Evolutionary conservation across 2,329 filamentous ascomycete species (phyloP), one percentile per base, ranked within the genome.

Genomic region (Fusarium anguioides): DNA sequence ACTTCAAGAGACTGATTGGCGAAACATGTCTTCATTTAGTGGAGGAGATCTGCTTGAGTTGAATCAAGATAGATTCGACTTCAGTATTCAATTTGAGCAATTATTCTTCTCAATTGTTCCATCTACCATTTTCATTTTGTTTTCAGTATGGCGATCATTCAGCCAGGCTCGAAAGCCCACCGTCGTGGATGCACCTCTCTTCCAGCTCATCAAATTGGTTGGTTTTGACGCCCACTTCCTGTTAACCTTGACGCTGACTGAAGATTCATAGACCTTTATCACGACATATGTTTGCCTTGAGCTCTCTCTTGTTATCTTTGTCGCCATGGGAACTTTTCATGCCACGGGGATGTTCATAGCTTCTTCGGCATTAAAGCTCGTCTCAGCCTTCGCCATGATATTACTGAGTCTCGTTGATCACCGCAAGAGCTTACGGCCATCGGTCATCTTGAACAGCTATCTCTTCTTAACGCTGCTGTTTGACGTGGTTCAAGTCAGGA

Each of bases 1-100:
- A 12, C 27, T 12, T 29, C 3, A 11, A 41, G 26, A 5, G 7
- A 11, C 21, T n/a, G 18, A 17, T 31, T 15, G 7, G 39, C n/a
- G 12, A 11, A 45, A 21, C 3, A 52, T 52, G 49, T 8, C 49
- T 52, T 52, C 39, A 21, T 52, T 45, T 18, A 44, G 37, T 5
- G 39, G 27, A 10, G 31, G 15, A 7, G 18, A 36, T 26, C 15
- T 52, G 21, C 23, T 52, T 15, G 23, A 52, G 29, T 15, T 52
- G 15, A 52, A 52, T 5, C 14, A 52, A 17, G 77, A 74, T 48
- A 77, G 81, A 54, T 85, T 85, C 53, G 83, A 84, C 67, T 84
- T 84, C 52, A 85, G 81, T 6, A 70, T 84, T 47, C 77, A 76
- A 33, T 85, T 86, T 49, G 82, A 85, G 69, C 75, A 80, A 36